Evolutionary conservation across 306 rosid genomes (phyloP), one percentile per base, ranked within the genome.

Genomic region (Prunus mume): DNA sequence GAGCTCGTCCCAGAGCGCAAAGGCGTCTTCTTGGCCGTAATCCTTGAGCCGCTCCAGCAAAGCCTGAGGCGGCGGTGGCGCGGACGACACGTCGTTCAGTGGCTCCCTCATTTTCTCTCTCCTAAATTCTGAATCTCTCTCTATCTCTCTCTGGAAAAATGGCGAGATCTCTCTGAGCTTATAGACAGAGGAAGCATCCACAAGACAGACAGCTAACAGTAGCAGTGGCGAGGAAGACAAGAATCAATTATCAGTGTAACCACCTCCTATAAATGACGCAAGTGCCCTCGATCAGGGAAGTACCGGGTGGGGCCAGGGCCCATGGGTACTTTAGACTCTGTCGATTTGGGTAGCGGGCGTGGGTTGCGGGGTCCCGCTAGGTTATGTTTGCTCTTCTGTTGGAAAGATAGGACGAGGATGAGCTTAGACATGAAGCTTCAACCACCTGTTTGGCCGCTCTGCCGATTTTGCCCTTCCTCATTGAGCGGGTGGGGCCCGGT

Each of bases 11-110:
- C 98, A 96, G 65, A 90, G 97, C 45, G 93, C 82, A 64, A 96
- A 90, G 58, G 89, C 93, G 80, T 96, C 97, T 76, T 96, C 99
- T 18, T 96, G 99, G 71, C 99, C 99, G 69, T 91, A 92, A 71
- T 96, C 99, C 86, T 96, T 96, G 84, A 96, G 92, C 60, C 98
- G 79, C 85, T 96, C 99, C 13, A 96, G 86, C 58, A 96, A 75
- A 17, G 90, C 86, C 80, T 89, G 98, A 0, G 98, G 98, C 6
- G 97, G 91, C 1, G 80, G 68, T 12, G 80, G 81, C 18, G 84
- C 34, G 47, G 45, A 65, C 46, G 10, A 27, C 69, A 27, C 60
- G 46, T 74, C 69, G 69, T 2, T 60, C 69, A 17, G 4, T 13
- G 69, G 60, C 20, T 74, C 77, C 15, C 69, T 46, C 77, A 74